Conservation (phyloP, 345 rosid genomes). For the Aquilaria sinensis region DNA sequence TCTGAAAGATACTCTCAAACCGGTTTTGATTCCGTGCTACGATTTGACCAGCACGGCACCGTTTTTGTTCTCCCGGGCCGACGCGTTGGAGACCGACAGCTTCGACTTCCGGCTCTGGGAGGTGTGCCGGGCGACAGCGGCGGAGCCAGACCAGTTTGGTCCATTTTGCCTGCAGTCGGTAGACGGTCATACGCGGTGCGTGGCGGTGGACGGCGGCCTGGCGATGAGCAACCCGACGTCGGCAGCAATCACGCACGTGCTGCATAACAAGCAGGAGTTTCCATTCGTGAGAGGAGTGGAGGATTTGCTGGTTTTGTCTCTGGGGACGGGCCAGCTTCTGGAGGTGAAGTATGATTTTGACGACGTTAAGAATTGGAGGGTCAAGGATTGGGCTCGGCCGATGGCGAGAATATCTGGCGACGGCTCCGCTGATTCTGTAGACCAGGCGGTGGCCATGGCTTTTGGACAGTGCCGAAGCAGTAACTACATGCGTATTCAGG, state of each 20-base stretch:
- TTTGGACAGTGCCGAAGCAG: slow-evolving; percentile 72
- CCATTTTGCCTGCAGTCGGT: slow-evolving; percentile 68
- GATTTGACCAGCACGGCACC: slow-evolving; percentile 87
- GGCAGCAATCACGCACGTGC: slow-evolving; percentile 94
- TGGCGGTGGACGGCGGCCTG: slow-evolving; percentile 85
- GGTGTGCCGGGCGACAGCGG: slow-evolving; percentile 93
- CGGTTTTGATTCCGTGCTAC: slow-evolving; percentile 84
- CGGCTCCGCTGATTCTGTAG: slow-evolving; percentile 80
- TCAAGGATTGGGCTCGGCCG: slow-evolving; percentile 90
- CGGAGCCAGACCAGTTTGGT: slow-evolving; percentile 71
- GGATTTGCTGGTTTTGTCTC: slow-evolving; percentile 78
- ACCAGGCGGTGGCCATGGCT: slow-evolving; percentile 94
- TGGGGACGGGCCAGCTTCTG: slow-evolving; percentile 79
- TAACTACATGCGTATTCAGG: slow-evolving; percentile 91
- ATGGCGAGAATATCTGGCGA: slow-evolving; percentile 80
- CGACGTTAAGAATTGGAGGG: slow-evolving; percentile 65
- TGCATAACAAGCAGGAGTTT: slow-evolving; percentile 95
- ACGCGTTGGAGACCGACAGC: slow-evolving; percentile 85
- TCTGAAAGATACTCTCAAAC: slow-evolving; percentile 82
- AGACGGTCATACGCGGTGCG: slow-evolving; percentile 67
- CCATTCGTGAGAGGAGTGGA: slow-evolving; percentile 95
- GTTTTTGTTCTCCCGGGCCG: slow-evolving; percentile 94
- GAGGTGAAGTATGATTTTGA: slow-evolving; percentile 68
- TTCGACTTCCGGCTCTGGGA: slow-evolving; percentile 82
- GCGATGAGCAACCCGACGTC: slow-evolving; percentile 88